These are phyloP conservation scores for Aureobasidium sp. DNA, from an alignment of 2,329 filamentous ascomycete genomes.

Conservation along the genomic window DNA sequence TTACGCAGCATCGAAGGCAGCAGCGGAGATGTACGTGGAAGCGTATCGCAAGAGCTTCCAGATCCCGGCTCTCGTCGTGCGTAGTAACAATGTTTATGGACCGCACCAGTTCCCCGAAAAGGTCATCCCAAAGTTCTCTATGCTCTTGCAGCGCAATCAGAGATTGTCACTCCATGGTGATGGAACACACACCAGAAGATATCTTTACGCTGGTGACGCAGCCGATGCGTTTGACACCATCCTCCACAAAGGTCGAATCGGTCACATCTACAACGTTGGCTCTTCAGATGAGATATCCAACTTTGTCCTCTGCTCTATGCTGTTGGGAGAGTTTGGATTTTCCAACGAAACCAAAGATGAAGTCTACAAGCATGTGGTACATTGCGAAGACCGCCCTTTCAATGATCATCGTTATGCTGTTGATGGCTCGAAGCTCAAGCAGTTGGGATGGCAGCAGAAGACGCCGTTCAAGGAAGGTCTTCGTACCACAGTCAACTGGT, in stretches of 20 bases:
- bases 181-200: slow-evolving; percentile 64
- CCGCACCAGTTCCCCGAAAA: slow-evolving; percentile 52
- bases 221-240: slow-evolving; percentile 79
- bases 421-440: slow-evolving; percentile 58
- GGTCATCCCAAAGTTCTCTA: slow-evolving; percentile 76
- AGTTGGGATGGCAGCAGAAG: slow-evolving; percentile 62
- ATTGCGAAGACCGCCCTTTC: slow-evolving; percentile 70
- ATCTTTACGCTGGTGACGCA: slow-evolving; percentile 71
- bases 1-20: slow-evolving; percentile 31
- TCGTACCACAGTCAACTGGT: slow-evolving; percentile 60
- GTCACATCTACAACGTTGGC: slow-evolving; percentile 75
- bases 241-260: slow-evolving; percentile 64
- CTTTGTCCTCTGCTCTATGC: slow-evolving; percentile 55
- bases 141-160: slow-evolving; percentile 56
- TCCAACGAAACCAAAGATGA: slow-evolving; percentile 41
- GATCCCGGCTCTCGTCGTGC: slow-evolving; percentile 68
- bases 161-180: slow-evolving; percentile 69
- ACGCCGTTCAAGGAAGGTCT: slow-evolving; percentile 57
- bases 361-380: slow-evolving; percentile 58
- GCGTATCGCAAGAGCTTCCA: slow-evolving; percentile 81
- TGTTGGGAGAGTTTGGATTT: slow-evolving; percentile 56
- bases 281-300: slow-evolving; percentile 73
- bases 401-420: slow-evolving; percentile 68
- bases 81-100: slow-evolving; percentile 79
- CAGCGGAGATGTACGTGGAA: slow-evolving; percentile 46